Conservation (phyloP, 768 basidiomycete genomes). For the Chlorophyllum brunneum region DNA sequence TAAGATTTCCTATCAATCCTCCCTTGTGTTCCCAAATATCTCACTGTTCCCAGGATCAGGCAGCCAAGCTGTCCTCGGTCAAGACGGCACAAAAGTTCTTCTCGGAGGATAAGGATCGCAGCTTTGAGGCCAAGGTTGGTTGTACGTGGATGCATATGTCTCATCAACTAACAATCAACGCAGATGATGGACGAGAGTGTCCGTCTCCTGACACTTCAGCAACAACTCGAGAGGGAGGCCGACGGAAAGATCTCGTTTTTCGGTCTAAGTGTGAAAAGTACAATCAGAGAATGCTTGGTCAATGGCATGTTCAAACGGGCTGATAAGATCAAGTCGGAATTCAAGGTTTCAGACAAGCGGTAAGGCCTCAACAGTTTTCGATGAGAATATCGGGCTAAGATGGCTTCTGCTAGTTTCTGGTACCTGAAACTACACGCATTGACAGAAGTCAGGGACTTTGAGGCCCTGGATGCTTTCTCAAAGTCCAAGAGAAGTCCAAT, state of each 20-base stretch:
- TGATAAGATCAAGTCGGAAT: conserved; percentile 85
- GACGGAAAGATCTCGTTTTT: conserved; percentile 78
- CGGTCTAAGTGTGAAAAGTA: conserved; percentile 83
- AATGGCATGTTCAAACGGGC: conserved; percentile 84
- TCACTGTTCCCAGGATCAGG: conserved; percentile 53
- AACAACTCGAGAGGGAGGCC: conserved; percentile 82
- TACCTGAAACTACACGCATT: conserved; percentile 85
- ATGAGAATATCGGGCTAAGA: neutral
- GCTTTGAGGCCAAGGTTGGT: conserved; percentile 84
- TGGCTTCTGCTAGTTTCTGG: conserved; percentile 71
- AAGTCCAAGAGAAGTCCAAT: conserved; percentile 90
- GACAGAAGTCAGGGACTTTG: conserved; percentile 78
- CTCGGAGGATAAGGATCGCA: conserved; percentile 87
- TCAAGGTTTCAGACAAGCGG: conserved; percentile 95
- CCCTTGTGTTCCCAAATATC: neutral
- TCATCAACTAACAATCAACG: neutral
- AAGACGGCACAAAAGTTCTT: conserved; percentile 90
- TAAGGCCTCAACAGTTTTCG: conserved; percentile 26
- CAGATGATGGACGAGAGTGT: conserved; percentile 91
- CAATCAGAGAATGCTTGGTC: conserved; percentile 71
- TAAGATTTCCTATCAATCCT: conserved; percentile 25
- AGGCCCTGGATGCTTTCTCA: conserved; percentile 80
- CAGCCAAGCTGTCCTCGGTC: conserved; percentile 65
- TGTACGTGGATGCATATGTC: neutral
- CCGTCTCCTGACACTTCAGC: conserved; percentile 75